Base-by-base conservation (phyloP, 2,329 filamentous ascomycete species). In the Aspergillus eucalypticola region DNA sequence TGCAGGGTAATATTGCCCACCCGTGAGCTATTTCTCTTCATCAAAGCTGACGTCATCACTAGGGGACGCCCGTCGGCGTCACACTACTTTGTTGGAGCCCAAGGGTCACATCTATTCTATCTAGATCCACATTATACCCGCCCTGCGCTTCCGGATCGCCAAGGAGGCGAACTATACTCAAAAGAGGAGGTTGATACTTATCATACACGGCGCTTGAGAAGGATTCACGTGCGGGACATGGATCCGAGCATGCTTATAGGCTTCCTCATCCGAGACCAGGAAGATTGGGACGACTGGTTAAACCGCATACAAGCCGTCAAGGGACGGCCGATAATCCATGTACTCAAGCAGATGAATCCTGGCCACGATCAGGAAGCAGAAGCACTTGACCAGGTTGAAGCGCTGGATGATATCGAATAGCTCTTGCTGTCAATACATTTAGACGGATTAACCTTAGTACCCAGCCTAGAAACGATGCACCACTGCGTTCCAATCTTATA, bases 181-280 rank as follows among this genome's bases (percentile, higher is more conserved):
- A 70, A 81, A 7, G 89, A 91, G 67, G 92, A 98, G 60, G 74
- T 96, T 15, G 85, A 89, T 58, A 90, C 90, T 0, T 97, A 92
- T 71, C 94, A 99, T 73, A 98, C 93, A 0, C 86, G 91, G 54
- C 88, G 94, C 51, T 79, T 99, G 17, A 87, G 94, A 39, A 86
- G 90, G 58, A 83, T 99, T 29, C 89, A 95, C 67, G 84, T 99
- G 52, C 87, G 88, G 60, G 93, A 98, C 71, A 95, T 99, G 91
- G 95, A 99, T 70, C 95, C 95, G 0, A 97, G 92, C 71, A 99
- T 99, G 95, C 80, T 99, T 44, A 91, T 99, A 65, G 94, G 92
- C 4, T 98, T 98, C 70, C 79, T 99, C 38, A 92, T 99, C 63
- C 85, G 84, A 42, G 86, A 90, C 60, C 88, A 94, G 67, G 84